Conservation (phyloP, 108 stramenopile genomes). For the Cyclotella cryptica region DNA sequence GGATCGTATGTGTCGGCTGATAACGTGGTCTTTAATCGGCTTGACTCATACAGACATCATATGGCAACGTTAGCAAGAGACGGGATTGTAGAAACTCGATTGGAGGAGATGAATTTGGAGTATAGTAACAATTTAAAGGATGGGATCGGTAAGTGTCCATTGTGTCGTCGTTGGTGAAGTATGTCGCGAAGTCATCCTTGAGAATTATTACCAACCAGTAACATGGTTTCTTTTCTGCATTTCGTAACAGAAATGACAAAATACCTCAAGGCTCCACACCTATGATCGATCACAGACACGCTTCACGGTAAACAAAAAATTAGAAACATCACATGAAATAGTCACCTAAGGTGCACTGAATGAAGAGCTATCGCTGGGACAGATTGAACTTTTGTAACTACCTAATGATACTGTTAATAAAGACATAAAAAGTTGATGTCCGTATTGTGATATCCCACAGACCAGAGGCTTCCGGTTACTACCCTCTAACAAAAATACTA, state of each 20-base stretch:
- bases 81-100: slow-evolving; percentile 66
- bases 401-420: too few species aligned
- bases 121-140: slow-evolving; percentile 62
- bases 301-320: too few species aligned
- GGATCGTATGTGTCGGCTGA: slow-evolving; percentile 83
- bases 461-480: too few species aligned
- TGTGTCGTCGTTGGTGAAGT: neutral
- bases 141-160: slow-evolving; percentile 45
- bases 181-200: neutral
- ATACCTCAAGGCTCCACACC: slow-evolving; percentile 37
- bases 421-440: too few species aligned
- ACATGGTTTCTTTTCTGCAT: neutral
- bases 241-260: slow-evolving; percentile 34
- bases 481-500: too few species aligned
- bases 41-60: slow-evolving; percentile 77
- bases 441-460: too few species aligned
- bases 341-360: too few species aligned
- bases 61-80: slow-evolving; percentile 48
- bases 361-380: too few species aligned
- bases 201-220: neutral
- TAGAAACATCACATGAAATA: too few species aligned
- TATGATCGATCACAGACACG: neutral
- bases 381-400: too few species aligned
- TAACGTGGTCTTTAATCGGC: slow-evolving; percentile 81
- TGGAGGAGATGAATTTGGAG: slow-evolving; percentile 74